Conservation (phyloP, 2,329 filamentous ascomycete genomes). For the Geosmithia putterillii region DNA sequence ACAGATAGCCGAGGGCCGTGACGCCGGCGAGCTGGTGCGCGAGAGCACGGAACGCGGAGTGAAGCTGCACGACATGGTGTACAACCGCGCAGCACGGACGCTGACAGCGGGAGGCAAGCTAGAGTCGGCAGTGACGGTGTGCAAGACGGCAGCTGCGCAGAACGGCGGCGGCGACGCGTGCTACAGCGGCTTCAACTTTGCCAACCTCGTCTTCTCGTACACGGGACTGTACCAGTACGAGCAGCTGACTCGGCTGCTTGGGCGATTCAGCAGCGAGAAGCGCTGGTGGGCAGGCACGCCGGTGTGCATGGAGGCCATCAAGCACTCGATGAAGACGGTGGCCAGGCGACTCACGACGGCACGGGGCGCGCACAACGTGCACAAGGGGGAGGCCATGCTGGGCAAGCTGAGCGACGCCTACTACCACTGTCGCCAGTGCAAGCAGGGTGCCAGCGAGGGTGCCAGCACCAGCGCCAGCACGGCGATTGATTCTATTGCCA, state of each 20-base stretch:
- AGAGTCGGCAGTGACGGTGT: slow-evolving; percentile 16
- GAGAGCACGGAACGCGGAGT: slow-evolving; percentile 13
- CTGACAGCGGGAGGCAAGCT: slow-evolving; percentile 5
- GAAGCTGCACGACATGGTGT: slow-evolving; percentile 20
- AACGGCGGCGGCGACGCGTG: slow-evolving; percentile 21
- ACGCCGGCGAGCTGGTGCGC: slow-evolving; percentile 12
- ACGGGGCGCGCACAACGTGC: background rate
- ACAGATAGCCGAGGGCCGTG: slow-evolving; percentile 20
- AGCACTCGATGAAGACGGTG: slow-evolving; percentile 19
- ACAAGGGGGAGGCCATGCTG: background rate
- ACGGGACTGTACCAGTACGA: slow-evolving; percentile 17
- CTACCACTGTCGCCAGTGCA: background rate
- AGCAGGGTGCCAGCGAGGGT: background rate
- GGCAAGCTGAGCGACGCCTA: background rate
- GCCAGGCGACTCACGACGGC: slow-evolving; percentile 12
- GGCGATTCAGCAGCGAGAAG: slow-evolving; percentile 14
- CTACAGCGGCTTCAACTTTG: slow-evolving; percentile 25
- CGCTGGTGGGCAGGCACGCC: slow-evolving; percentile 15
- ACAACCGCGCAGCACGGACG: slow-evolving; percentile 10
- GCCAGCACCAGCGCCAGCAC: background rate
- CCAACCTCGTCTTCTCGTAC: slow-evolving; percentile 19
- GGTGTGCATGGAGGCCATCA: background rate
- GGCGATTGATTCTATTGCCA: background rate
- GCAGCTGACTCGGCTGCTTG: slow-evolving; percentile 16
- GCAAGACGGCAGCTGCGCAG: slow-evolving; percentile 19